Evolutionary conservation across 306 rosid genomes (phyloP).

Genomic region (Malus sylvestris): DNA sequence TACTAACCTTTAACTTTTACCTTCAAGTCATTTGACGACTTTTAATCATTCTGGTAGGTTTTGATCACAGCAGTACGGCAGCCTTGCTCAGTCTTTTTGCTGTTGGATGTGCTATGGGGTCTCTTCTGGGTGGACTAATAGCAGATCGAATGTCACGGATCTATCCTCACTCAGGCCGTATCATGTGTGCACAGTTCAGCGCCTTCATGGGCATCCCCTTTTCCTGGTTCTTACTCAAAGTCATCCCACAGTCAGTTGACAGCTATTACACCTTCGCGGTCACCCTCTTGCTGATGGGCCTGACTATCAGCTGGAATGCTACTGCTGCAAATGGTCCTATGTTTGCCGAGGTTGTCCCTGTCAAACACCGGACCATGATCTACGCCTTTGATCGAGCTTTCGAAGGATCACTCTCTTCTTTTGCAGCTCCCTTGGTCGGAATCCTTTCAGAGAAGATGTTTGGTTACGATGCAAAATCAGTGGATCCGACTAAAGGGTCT

Average conservation of each 20-base stretch:
- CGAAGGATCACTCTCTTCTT: conserved; percentile 84
- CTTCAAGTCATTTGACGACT: conserved; percentile 12
- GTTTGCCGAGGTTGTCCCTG: conserved; percentile 92
- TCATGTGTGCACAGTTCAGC: conserved; percentile 94
- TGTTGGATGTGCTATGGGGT: conserved; percentile 75
- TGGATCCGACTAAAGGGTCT: conserved; percentile 63
- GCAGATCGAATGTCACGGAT: conserved; percentile 61
- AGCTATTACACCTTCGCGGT: conserved; percentile 53
- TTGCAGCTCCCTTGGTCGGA: conserved; percentile 97
- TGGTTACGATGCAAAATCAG: conserved; percentile 71
- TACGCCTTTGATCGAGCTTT: conserved; percentile 97
- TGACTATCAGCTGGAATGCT: conserved; percentile 86
- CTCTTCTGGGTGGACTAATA: conserved; percentile 69
- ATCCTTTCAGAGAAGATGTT: conserved; percentile 82
- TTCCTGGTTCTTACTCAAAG: conserved; percentile 69
- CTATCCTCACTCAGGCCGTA: conserved; percentile 77
- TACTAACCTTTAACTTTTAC: neutral
- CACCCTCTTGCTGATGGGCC: conserved; percentile 86
- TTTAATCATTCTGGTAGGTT: conserved; percentile 42
- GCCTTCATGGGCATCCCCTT: conserved; percentile 95
- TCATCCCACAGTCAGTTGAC: conserved; percentile 73
- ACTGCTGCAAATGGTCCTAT: conserved; percentile 85
- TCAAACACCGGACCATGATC: conserved; percentile 87
- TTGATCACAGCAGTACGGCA: conserved; percentile 79
- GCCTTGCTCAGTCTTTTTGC: conserved; percentile 76